A percentile compares a stretch with the other conserved stretches of the same genome.
phyloP scores from a whole-genome alignment of 495 filamentous ascomycete genomes.

The Xylaria nigripes region DNA sequence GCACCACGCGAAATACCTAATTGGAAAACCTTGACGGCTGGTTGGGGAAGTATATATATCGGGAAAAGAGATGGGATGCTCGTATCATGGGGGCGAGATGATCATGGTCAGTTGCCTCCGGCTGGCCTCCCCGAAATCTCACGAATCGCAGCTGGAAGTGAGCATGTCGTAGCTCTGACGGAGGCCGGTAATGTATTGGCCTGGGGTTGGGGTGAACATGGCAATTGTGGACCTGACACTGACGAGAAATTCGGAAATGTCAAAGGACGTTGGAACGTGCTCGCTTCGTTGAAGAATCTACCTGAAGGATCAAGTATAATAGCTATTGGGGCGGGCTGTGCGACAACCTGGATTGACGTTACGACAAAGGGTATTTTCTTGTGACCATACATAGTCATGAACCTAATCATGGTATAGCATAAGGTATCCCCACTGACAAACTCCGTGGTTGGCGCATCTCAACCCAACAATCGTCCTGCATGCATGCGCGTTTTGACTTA shows the following conservation, averaged over 20 bases:
- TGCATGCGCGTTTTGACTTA: not conserved
- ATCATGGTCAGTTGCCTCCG: slow-evolving; percentile 74
- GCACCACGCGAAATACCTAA: slow-evolving; percentile 29
- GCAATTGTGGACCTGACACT: slow-evolving; percentile 76
- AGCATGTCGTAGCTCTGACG: slow-evolving; percentile 68
- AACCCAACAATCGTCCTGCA: not conserved
- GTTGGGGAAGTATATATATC: slow-evolving; percentile 77
- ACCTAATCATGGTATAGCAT: not conserved
- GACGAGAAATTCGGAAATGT: slow-evolving; percentile 51
- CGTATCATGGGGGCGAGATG: slow-evolving; percentile 66
- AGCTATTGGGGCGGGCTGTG: slow-evolving; percentile 72
- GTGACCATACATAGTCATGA: not conserved
- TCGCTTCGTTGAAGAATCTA: slow-evolving; percentile 45
- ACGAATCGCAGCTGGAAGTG: slow-evolving; percentile 70
- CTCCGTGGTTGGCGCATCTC: not conserved
- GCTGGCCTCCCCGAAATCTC: slow-evolving; percentile 40
- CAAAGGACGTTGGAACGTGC: slow-evolving; percentile 53
- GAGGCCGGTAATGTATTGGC: slow-evolving; percentile 54
- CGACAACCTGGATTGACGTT: slow-evolving; percentile 72
- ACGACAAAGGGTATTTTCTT: slow-evolving; percentile 20
- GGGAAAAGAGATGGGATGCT: slow-evolving; percentile 48
- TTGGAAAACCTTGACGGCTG: slow-evolving; percentile 59
- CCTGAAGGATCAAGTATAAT: slow-evolving; percentile 37
- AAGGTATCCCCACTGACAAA: not conserved
- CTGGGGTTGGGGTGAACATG: slow-evolving; percentile 97